Evolutionary conservation across 108 stramenopile genomes (phyloP).

Genomic region (Nitzschia sp.): DNA sequence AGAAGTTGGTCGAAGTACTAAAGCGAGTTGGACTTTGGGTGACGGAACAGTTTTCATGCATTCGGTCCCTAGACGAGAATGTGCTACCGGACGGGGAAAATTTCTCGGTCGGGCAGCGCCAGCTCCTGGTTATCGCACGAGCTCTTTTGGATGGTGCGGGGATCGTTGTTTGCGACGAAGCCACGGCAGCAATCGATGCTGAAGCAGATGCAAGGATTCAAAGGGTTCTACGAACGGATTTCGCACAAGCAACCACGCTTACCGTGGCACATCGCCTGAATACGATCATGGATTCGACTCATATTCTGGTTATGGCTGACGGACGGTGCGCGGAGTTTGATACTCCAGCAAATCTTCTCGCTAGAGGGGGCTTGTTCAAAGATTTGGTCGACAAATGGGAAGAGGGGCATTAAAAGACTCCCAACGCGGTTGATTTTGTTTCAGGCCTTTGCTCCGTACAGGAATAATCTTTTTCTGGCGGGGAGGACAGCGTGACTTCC

Average conservation of each 20-base stretch:
- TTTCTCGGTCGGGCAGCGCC: conserved; percentile 90
- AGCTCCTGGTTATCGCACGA: conserved; percentile 91
- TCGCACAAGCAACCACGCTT: conserved; percentile 67
- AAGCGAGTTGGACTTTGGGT: conserved; percentile 54
- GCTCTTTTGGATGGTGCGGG: conserved; percentile 71
- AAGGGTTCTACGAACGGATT: conserved; percentile 60
- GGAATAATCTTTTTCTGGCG: too few species aligned
- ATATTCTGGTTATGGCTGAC: conserved; percentile 87
- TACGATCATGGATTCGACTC: conserved; percentile 91
- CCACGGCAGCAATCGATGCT: conserved; percentile 83
- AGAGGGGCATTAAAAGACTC: conserved; percentile 4
- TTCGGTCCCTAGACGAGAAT: conserved; percentile 58
- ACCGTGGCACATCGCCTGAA: conserved; percentile 92
- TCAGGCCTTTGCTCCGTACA: too few species aligned
- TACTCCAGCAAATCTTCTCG: conserved; percentile 53
- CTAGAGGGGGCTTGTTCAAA: conserved; percentile 36
- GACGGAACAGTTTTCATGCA: conserved; percentile 17
- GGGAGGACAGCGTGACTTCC: too few species aligned
- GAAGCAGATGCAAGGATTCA: conserved; percentile 92
- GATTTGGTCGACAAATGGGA: conserved; percentile 26
- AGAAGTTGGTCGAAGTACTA: conserved; percentile 62
- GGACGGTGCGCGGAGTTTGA: conserved; percentile 82
- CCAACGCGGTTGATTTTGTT: too few species aligned
- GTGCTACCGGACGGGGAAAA: conserved; percentile 89
- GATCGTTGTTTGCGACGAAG: conserved; percentile 90